These are phyloP conservation scores for Aechmea fasciata DNA, from an alignment of 176 grass and related monocot species.

Conservation along the genomic window DNA sequence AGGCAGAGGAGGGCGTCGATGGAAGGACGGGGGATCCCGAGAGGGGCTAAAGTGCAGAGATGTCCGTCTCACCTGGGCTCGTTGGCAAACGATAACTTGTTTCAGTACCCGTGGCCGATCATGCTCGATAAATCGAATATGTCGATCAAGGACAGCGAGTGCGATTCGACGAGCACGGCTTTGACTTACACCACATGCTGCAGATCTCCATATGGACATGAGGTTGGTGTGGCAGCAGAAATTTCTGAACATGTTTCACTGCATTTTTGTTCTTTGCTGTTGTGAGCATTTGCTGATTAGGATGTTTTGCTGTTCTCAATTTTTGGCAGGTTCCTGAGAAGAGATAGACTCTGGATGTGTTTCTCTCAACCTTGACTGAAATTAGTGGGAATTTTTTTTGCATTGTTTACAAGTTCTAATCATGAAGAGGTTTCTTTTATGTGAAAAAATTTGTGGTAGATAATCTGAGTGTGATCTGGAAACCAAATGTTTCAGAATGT, in stretches of 20 bases:
- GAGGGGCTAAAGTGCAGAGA: not conserved
- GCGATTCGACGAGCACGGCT: not conserved
- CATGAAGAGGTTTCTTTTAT: no score
- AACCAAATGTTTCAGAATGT: no score
- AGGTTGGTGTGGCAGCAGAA: not conserved
- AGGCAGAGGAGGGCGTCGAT: not conserved
- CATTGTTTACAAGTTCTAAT: no score
- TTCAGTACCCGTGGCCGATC: no score
- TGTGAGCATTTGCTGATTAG: no score
- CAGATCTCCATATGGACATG: not conserved
- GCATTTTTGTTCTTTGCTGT: no score
- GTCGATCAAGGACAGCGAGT: not conserved
- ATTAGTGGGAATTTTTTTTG: not conserved
- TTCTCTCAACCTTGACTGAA: not conserved
- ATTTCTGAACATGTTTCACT: no score
- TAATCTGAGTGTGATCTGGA: no score
- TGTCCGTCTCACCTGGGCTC: not conserved
- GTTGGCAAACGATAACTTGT: not conserved
- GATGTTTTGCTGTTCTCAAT: not conserved
- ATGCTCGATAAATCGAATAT: no score
- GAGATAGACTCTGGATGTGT: not conserved
- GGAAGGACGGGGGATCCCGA: not conserved
- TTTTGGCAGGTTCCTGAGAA: not conserved
- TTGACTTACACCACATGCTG: not conserved
- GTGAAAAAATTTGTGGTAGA: no score